Evolutionary conservation across 2,329 filamentous ascomycete species (phyloP), one percentile per base, ranked within the genome.

Genomic region (Bertia moriformis): DNA sequence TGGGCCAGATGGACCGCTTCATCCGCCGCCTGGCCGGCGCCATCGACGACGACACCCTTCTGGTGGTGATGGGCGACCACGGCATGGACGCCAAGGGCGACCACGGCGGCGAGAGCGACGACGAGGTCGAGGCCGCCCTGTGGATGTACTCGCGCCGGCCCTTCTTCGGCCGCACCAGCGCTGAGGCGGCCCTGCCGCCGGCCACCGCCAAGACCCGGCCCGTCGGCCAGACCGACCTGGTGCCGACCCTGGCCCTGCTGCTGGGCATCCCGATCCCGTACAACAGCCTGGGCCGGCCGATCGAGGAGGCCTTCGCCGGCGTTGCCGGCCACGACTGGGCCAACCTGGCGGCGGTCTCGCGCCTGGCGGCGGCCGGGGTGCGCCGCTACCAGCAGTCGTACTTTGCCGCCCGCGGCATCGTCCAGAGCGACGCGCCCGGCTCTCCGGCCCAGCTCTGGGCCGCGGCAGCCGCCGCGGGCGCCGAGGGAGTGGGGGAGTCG

Each of bases 61-160:
- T 98, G 27, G 76, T 98, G 17, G 83, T 98, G 13, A 93, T 98
- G 86, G 91, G 91, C n/a, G 91, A 98, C 55, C 91, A 98, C 53
- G 91, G 91, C 10, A 98, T 98, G 91, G 91, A 98, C 57, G 67
- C 73, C 43, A 96, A 98, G 62, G 91, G 91, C 14, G 91, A 98
- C 48, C 91, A 98, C 53, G 91, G 91, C 14, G 91, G 91, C 40
- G 91, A 98, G 63, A 96, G 89, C 22, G 85, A 95, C 48, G 87
- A 96, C 46, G 91, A 98, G 56, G 75, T 98, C 4, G 78, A 98
- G 57, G 87, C 91, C 41, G 87, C 91, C 2, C 59, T 98, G 37
- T 98, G 91, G 89, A 93, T 98, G 87, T 98, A 96, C 57, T 93
- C 91, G 1, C 93, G 87, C 57, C 79, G 75, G 48, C 77, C 78